These are phyloP conservation scores for Ramichloridium luteum DNA, from an alignment of 2,329 filamentous ascomycete species.

Conservation along the genomic window DNA sequence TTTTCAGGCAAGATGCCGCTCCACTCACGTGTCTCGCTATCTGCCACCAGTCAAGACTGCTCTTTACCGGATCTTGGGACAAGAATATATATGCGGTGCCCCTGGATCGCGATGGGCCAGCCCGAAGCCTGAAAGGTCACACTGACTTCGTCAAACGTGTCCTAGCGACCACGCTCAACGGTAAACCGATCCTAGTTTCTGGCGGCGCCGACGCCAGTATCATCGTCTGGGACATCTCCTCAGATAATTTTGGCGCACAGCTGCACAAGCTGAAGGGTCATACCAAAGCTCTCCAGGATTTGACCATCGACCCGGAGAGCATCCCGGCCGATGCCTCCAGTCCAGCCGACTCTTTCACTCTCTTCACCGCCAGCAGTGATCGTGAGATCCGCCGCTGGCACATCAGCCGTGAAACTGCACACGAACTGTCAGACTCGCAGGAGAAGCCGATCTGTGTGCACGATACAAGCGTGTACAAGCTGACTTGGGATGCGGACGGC, in stretches of 20 bases:
- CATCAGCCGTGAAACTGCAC: slow-evolving; percentile 41
- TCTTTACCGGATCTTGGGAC: slow-evolving; percentile 92
- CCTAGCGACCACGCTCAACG: slow-evolving; percentile 47
- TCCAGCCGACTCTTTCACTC: slow-evolving; percentile 34
- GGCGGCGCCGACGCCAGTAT: slow-evolving; percentile 36
- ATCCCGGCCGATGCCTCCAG: slow-evolving; percentile 14
- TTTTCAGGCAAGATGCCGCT: slow-evolving; percentile 62
- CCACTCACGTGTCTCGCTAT: slow-evolving; percentile 69
- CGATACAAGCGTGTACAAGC: slow-evolving; percentile 77
- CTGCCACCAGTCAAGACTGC: slow-evolving; percentile 36
- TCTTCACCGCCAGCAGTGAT: slow-evolving; percentile 62
- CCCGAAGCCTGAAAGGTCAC: slow-evolving; percentile 44
- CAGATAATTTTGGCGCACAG: slow-evolving; percentile 53
- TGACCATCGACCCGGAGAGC: slow-evolving; percentile 61
- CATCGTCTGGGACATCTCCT: slow-evolving; percentile 66
- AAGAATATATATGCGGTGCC: slow-evolving; percentile 73
- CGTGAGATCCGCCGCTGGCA: slow-evolving; percentile 62
- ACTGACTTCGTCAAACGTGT: slow-evolving; percentile 85
- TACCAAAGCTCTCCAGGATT: slow-evolving; percentile 63
- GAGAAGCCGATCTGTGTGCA: slow-evolving; percentile 58
- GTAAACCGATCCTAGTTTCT: slow-evolving; percentile 42
- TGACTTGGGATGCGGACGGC: slow-evolving; percentile 53
- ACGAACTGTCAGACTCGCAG: slow-evolving; percentile 39
- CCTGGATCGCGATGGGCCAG: slow-evolving; percentile 2
- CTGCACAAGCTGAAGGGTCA: slow-evolving; percentile 71